Base-by-base conservation (phyloP, 164 flowering plant species). In the Malania oleifera region DNA sequence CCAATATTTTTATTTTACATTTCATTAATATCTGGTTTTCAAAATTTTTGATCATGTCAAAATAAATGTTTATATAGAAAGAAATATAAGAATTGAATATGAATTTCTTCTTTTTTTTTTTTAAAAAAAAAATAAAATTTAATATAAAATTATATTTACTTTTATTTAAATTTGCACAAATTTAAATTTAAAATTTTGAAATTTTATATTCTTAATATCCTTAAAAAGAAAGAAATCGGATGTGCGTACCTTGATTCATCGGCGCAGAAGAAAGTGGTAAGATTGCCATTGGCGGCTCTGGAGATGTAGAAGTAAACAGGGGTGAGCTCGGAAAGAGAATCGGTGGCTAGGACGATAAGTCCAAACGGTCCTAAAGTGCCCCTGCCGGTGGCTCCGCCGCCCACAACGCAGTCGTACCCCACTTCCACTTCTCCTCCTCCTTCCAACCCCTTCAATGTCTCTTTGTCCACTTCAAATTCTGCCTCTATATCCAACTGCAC, bases 341-440 rank as follows among this genome's bases (percentile, higher is more conserved):
- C 69, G 28, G 77, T 75, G 5, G 91, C 84, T 15, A 78, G 37
- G 60, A 78, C 82, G 49, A 77, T 1, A 6, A 85, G 45, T 1
- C 91, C 91, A 52, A 85, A 85, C 19, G 91, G 91, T 3, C 91
- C 91, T 4, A 77, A 54, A 1, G 29, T 47, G 23, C 77, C 79
- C 25, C 88, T 70, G 11, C 55, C 56, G 1, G 58, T 57, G 12
- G 84, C 77, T 20, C 85, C 85, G 12, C 61, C 72, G 31, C 79
- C 64, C 13, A 67, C 51, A 13, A 59, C 66, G 58, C 72, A 70
- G 14, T 62, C 54, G 62, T 70, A 67, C 1, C 40, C 47, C 17
- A 27, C 64, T 11, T 62, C 62, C 2, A 19, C 65, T 27, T 67
- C n/a, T n/a, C n/a, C n/a, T n/a, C 80, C 2, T 47, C 60, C 11